These are phyloP conservation scores for Fraxinus sp. DNA, from an alignment of 305 asterid species.

Conservation along the genomic window DNA sequence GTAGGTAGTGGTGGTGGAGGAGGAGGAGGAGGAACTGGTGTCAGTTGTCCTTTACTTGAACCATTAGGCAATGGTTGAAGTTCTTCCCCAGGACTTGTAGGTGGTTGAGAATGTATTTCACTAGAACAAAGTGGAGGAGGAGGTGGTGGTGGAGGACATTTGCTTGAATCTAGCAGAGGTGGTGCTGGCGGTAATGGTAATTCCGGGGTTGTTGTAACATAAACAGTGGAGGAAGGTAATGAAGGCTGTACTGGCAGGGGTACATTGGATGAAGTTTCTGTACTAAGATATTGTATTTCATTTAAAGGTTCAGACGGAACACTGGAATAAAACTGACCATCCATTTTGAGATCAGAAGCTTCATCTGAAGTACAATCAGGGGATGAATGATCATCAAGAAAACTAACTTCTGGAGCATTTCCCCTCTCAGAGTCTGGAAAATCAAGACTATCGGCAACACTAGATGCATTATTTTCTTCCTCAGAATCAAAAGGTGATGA, in stretches of 20 bases:
- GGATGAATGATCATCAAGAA: slow-evolving; percentile 60
- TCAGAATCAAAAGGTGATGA: slow-evolving; percentile 94
- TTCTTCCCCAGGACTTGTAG: slow-evolving; percentile 15
- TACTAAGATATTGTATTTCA: slow-evolving; percentile 28
- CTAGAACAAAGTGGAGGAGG: slow-evolving; percentile 6
- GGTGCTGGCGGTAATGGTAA: slow-evolving; percentile 20
- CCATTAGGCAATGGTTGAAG: slow-evolving; percentile 26
- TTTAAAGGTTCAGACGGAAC: slow-evolving; percentile 33
- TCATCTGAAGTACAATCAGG: slow-evolving; percentile 62
- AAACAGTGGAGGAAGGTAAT: slow-evolving; percentile 21
- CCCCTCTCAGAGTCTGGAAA: slow-evolving; percentile 82
- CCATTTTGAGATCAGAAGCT: slow-evolving; percentile 48
- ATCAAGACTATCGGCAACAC: slow-evolving; percentile 89
- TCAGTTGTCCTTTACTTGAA: slow-evolving; percentile 31
- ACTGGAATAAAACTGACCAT: slow-evolving; percentile 37
- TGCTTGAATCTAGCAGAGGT: background rate
- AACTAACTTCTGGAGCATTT: slow-evolving; percentile 51
- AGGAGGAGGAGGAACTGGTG: slow-evolving; percentile 33
- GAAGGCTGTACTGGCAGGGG: slow-evolving; percentile 22
- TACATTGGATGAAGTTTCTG: slow-evolving; percentile 29
- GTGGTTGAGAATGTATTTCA: slow-evolving; percentile 22
- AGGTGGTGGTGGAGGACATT: slow-evolving; percentile 20
- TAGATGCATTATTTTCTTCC: slow-evolving; percentile 87
- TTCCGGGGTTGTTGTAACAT: slow-evolving; percentile 22
- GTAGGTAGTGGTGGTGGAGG: slow-evolving; percentile 37